A percentile compares a stretch with the other conserved stretches of the same genome.
These are phyloP conservation scores for Rhynchospora pubera DNA, from an alignment of 176 grass and related monocot genomes.

Conservation along the genomic window DNA sequence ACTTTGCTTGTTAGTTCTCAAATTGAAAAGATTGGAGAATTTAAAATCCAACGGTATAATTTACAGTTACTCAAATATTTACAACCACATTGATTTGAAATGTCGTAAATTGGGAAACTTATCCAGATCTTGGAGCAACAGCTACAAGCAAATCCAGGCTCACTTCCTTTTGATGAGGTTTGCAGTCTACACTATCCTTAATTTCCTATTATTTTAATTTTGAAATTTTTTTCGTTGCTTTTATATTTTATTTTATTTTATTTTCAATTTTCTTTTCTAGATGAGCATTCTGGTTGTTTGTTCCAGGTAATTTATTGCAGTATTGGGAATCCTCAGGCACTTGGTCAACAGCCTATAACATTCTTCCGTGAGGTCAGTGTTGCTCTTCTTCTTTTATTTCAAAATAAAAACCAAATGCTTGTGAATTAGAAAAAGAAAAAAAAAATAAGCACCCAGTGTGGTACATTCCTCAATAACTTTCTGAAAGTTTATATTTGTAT, in stretches of 20 bases:
- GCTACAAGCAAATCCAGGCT: constrained; percentile 25
- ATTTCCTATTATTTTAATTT: background rate
- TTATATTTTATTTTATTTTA: background rate
- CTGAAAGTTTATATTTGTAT: background rate
- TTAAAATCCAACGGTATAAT: background rate
- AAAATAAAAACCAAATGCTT: background rate
- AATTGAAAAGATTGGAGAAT: background rate
- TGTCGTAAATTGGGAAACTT: background rate
- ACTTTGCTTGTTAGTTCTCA: background rate
- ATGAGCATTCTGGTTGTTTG: background rate
- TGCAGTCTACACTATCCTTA: background rate
- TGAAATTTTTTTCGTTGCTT: background rate
- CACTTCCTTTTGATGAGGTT: constrained; percentile 50
- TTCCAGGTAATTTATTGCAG: constrained; percentile 57
- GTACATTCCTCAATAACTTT: background rate
- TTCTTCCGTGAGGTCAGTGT: constrained; percentile 56
- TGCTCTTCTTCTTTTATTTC: background rate
- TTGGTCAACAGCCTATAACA: constrained; percentile 51
- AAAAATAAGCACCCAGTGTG: background rate
- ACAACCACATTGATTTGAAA: background rate
- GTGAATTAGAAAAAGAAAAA: background rate
- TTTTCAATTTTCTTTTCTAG: background rate
- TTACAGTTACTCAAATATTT: background rate
- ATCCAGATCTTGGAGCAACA: constrained; percentile 44
- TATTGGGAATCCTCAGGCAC: constrained; percentile 61